These are phyloP conservation scores for Grifola frondosa DNA, from an alignment of 1,284 basidiomycete species.

Conservation along the genomic window DNA sequence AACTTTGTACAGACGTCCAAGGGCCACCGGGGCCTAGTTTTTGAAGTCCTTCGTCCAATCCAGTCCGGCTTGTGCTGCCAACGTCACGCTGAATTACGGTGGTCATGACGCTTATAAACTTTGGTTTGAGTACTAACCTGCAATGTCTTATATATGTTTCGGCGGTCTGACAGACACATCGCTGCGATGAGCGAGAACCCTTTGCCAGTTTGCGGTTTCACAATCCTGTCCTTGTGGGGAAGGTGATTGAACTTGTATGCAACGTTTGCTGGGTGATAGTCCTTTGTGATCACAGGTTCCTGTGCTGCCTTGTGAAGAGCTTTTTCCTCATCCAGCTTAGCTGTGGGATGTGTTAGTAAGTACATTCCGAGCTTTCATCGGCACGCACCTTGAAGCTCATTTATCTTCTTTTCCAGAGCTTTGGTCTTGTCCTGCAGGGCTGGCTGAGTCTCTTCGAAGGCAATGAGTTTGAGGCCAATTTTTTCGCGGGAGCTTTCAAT, in stretches of 20 bases:
- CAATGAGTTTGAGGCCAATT: no score
- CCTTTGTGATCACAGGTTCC: not conserved
- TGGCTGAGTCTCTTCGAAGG: no score
- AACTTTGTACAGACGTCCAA: conserved; percentile 1
- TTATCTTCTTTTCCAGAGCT: no score
- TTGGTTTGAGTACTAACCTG: conserved; percentile 2
- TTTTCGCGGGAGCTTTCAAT: no score
- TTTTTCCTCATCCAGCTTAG: not conserved
- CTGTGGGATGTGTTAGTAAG: not conserved
- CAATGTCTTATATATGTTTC: not conserved
- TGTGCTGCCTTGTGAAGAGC: not conserved
- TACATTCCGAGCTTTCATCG: no score
- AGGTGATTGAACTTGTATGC: not conserved
- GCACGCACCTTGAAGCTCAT: not conserved
- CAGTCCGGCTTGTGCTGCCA: conserved; percentile 1
- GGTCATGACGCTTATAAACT: not conserved
- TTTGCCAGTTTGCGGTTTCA: not conserved
- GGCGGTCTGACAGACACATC: not conserved
- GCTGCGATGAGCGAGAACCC: not conserved
- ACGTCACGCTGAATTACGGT: not conserved
- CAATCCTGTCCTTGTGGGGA: not conserved
- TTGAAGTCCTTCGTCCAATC: conserved; percentile 8
- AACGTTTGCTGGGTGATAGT: no score
- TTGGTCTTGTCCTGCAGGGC: no score
- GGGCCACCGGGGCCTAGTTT: not conserved